Evolutionary conservation across 345 rosid species (phyloP), one percentile per base, ranked within the genome.

Genomic region (Rhodomyrtus tomentosa): DNA sequence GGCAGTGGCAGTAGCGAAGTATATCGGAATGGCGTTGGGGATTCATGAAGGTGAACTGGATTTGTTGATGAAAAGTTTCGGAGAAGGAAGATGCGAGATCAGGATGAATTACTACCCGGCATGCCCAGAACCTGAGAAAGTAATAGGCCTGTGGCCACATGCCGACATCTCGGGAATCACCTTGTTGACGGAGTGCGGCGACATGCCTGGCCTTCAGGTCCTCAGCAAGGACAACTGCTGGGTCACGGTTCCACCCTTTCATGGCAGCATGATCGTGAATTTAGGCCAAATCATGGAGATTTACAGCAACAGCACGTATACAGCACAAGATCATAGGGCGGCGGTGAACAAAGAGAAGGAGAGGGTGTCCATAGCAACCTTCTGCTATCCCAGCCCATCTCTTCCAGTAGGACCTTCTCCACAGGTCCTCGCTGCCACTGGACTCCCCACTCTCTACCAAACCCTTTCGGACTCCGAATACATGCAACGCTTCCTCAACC

Each of bases 381-480:
- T 89, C 79, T 89, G 89, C 84, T 85, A 84, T 50, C 93, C 91
- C 2, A 50, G 76, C 20, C 59, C 87, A 2, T 86, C 88, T 55
- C 50, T 85, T 29, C 58, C 21, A 32, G 81, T 89, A 8, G 89
- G 90, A 15, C 92, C 91, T 5, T 89, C 91, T 3, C 38, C 80
- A 59, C 85, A 85, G 80, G 83, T 91, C 79, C 21, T 54, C 13
- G 36, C 84, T 2, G 80, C 86, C 12, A 82, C 88, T 38, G 83
- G 40, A 50, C 20, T 9, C 10, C 84, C 72, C n/a, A 83, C 89
- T 13, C 25, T 86, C 27, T 89, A 82, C 85, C 86, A 84, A 84
- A 88, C 88, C 13, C 56, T 88, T 29, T 81, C 90, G 10, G 36
- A 50, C 48, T 80, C 85, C 1, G 82, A 86, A 25, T 89, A 86